Evolutionary conservation across 1,284 basidiomycete genomes (phyloP).

Genomic region (Marasmius sp.): DNA sequence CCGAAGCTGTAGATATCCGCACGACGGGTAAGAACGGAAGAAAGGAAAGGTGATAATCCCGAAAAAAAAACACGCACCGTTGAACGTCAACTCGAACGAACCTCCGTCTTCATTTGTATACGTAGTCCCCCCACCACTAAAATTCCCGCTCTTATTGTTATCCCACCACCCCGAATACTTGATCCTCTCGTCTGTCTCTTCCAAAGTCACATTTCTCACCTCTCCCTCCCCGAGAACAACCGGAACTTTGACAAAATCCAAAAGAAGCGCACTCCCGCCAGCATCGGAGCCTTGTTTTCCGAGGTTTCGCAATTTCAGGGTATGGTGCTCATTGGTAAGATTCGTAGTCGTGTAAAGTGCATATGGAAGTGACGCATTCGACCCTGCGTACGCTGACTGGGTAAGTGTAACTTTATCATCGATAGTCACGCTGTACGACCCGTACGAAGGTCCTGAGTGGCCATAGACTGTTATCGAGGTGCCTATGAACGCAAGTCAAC

Average conservation of each 20-base stretch:
- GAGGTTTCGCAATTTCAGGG: conserved; percentile 35
- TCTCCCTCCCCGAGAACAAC: conserved; percentile 38
- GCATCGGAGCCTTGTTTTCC: conserved; percentile 31
- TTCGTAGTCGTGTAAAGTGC: conserved; percentile 33
- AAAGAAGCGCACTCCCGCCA: conserved; percentile 33
- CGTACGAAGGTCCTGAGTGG: conserved; percentile 35
- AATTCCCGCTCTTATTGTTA: conserved; percentile 37
- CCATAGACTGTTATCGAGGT: conserved; percentile 41
- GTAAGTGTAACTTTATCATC: conserved; percentile 27
- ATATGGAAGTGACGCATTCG: conserved; percentile 28
- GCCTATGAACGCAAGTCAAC: conserved; percentile 22
- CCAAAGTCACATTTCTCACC: conserved; percentile 34
- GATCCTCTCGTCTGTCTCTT: conserved; percentile 37
- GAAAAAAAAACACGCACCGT: conserved; percentile 26
- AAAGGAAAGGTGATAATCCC: not conserved
- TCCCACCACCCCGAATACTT: conserved; percentile 38
- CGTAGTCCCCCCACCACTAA: conserved; percentile 42
- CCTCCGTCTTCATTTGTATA: conserved; percentile 40
- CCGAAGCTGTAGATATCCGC: conserved; percentile 29
- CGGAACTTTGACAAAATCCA: conserved; percentile 38
- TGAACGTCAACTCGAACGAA: conserved; percentile 35
- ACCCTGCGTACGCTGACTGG: conserved; percentile 21
- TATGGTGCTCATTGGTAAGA: conserved; percentile 36
- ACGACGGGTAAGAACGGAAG: not conserved
- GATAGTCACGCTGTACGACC: conserved; percentile 36